Evolutionary conservation across 495 filamentous ascomycete genomes (phyloP), one percentile per base, ranked within the genome.

Genomic region (Thermothielavioides terrestris): DNA sequence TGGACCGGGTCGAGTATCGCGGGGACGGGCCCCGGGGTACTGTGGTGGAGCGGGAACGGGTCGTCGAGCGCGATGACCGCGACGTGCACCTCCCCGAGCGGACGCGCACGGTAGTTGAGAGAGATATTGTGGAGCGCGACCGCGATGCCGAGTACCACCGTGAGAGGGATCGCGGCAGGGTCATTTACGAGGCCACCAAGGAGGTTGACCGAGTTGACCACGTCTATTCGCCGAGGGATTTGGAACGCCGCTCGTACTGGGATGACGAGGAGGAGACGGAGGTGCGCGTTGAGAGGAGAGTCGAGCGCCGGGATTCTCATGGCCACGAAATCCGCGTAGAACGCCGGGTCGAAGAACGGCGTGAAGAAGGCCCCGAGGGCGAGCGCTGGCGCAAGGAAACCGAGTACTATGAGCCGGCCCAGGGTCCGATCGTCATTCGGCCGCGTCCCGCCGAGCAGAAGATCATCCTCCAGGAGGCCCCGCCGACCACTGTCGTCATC

Each of bases 381-480:
- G 79, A 82, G 62, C 75, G 70, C 54, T 84, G 82, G 62, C 75
- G 78, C 62, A 78, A 78, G 58, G 80, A 84, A 49, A 78, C 78
- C 37, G 86, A 89, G 48, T 82, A 82, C 65, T 84, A 79, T 65
- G 72, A 79, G 22, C 72, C 74, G 36, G 67, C 72, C 1, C 70
- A 73, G 44, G 49, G 74, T 47, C 81, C 84, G 36, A 81, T 85
- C 55, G 70, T 88, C 58, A 84, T 89, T 64, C 83, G 78, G 54
- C 80, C 80, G 50, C 62, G 70, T 34, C 63, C 67, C 31, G 68
- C 68, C 37, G 78, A 88, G 57, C 82, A 86, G 57, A 78, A 78
- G 60, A 79, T 90, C 68, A 84, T 89, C 57, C 75, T 89, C 52
- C 78, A 85, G 61, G 82, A 89, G 72, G 75, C 78, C 4, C 80